phyloP scores from a whole-genome alignment of 2,329 filamentous ascomycete genomes.

The Elsinoe fawcettii region DNA sequence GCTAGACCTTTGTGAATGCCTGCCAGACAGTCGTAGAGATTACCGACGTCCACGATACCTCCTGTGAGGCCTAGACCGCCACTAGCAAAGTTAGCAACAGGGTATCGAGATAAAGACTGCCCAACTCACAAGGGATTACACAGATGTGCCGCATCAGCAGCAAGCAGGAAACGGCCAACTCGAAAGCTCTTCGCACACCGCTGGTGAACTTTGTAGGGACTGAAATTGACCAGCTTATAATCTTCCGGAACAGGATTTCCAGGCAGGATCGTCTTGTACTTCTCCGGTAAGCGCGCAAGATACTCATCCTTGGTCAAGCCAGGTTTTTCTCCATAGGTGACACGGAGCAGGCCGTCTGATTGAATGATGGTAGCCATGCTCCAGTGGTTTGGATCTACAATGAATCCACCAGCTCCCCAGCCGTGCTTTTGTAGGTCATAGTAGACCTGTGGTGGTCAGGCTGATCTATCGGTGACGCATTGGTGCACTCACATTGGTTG shows the following conservation, averaged over 20 bases:
- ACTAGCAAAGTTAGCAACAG: not conserved
- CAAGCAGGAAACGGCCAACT: conserved; percentile 29
- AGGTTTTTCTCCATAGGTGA: conserved; percentile 34
- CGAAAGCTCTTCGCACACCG: conserved; percentile 28
- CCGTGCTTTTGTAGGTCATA: conserved; percentile 32
- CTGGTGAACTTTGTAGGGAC: conserved; percentile 37
- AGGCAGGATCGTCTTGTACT: conserved; percentile 23
- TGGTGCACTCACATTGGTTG: conserved; percentile 18
- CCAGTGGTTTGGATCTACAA: conserved; percentile 32
- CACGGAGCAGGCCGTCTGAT: conserved; percentile 33
- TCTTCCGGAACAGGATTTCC: conserved; percentile 21
- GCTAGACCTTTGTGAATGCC: conserved; percentile 21
- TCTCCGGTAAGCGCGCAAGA: conserved; percentile 20
- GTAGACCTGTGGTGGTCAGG: conserved; percentile 14
- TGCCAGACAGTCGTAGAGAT: conserved; percentile 22
- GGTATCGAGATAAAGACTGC: not conserved
- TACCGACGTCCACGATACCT: conserved; percentile 24
- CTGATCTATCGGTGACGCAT: no score
- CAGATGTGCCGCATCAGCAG: conserved; percentile 36
- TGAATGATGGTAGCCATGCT: conserved; percentile 24
- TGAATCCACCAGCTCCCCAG: conserved; percentile 37
- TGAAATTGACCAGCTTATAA: conserved; percentile 31
- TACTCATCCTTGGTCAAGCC: conserved; percentile 24
- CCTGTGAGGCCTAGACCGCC: conserved; percentile 23
- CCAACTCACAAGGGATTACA: conserved; percentile 21